Evolutionary conservation across 305 asterid genomes (phyloP).

Genomic region (Plantago coronopus): DNA sequence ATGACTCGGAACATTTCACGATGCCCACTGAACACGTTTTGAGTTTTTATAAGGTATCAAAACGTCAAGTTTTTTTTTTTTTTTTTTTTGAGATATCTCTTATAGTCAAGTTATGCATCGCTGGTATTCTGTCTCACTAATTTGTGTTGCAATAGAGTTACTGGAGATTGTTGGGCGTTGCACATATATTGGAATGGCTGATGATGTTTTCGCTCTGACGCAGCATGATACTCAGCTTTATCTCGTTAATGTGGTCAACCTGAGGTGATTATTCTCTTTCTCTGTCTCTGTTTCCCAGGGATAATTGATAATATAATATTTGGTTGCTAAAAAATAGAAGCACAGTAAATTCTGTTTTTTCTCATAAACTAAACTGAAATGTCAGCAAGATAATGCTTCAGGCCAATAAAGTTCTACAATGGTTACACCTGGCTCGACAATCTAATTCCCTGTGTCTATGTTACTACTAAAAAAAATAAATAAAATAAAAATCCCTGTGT

Average conservation of each 20-base stretch:
- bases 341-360: not conserved
- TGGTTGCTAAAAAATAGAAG: not conserved
- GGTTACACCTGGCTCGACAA: not conserved
- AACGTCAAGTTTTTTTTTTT: too few species aligned
- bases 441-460: not conserved
- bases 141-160: conserved; percentile 47
- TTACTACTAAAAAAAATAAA: too few species aligned
- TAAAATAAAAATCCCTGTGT: too few species aligned
- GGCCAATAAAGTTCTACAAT: not conserved
- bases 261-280: conserved; percentile 55
- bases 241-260: conserved; percentile 80
- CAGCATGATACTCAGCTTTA: conserved; percentile 87
- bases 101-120: too few species aligned
- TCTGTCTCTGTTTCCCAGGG: not conserved
- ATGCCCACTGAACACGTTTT: too few species aligned
- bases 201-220: conserved; percentile 75
- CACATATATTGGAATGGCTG: conserved; percentile 95
- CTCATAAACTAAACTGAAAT: conserved; percentile 6
- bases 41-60: too few species aligned
- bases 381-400: not conserved
- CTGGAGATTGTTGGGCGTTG: conserved; percentile 77
- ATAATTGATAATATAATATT: not conserved
- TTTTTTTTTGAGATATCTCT: too few species aligned
- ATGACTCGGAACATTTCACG: too few species aligned
- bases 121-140: conserved; percentile 19